phyloP scores from a whole-genome alignment of 225 moss, liverwort and hornwort species.

The Bryum argenteum region DNA sequence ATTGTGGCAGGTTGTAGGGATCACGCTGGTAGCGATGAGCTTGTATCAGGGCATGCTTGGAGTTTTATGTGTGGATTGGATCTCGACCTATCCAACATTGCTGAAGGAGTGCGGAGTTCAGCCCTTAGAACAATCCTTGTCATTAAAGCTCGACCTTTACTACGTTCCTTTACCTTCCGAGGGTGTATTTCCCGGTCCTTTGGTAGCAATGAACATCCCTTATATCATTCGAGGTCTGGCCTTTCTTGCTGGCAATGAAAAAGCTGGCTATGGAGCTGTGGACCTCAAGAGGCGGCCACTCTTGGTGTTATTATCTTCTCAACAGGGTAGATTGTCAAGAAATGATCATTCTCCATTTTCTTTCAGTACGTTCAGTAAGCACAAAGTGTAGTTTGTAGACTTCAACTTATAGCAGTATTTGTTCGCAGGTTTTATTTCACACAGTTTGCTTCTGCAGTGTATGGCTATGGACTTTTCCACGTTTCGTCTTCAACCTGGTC shows the following conservation, averaged over 20 bases:
- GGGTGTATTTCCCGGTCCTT: slow-evolving; percentile 22
- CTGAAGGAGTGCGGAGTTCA: slow-evolving; percentile 32
- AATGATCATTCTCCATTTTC: slow-evolving; percentile 16
- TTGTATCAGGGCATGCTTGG: slow-evolving; percentile 48
- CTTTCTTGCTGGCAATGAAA: slow-evolving; percentile 49
- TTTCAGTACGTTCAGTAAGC: neutral
- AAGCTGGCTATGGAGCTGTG: slow-evolving; percentile 45
- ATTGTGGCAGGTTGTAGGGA: slow-evolving; percentile 45
- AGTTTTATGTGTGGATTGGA: slow-evolving; percentile 54
- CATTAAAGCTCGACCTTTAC: slow-evolving; percentile 37
- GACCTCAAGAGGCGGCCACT: slow-evolving; percentile 56
- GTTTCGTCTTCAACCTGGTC: slow-evolving; percentile 60
- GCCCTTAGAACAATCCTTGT: slow-evolving; percentile 28
- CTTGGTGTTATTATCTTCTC: slow-evolving; percentile 52
- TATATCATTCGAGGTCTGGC: slow-evolving; percentile 38
- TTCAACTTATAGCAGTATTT: neutral
- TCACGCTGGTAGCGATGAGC: slow-evolving; percentile 54
- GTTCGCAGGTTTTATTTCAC: slow-evolving; percentile 45
- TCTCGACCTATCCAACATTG: slow-evolving; percentile 29
- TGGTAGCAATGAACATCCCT: slow-evolving; percentile 33
- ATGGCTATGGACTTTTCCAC: slow-evolving; percentile 49
- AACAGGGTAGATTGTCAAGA: slow-evolving; percentile 39
- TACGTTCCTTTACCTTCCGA: slow-evolving; percentile 36
- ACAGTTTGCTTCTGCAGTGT: slow-evolving; percentile 59
- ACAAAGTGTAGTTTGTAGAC: neutral